phyloP scores from a whole-genome alignment of 164 flowering plant genomes.

The Vitis amurensis region DNA sequence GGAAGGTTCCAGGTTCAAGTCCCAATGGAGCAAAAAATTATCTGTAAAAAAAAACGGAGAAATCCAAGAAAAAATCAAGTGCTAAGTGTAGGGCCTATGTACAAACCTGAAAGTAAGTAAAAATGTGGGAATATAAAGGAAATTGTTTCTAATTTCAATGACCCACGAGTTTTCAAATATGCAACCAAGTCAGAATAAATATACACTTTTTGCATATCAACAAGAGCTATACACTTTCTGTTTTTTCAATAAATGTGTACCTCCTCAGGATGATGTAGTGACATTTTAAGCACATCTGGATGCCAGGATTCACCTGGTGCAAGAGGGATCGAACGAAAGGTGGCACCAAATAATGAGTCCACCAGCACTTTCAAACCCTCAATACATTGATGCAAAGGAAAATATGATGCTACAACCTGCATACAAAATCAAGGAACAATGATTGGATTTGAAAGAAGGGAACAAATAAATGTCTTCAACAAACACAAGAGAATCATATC shows the following conservation, averaged over 20 bases:
- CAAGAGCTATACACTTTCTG: not conserved
- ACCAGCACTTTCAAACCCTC: conserved; percentile 85
- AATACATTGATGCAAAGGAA: conserved; percentile 80
- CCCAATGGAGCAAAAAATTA: too few relatives aligned
- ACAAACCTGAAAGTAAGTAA: too few relatives aligned
- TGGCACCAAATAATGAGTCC: conserved; percentile 87
- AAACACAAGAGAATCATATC: conserved; percentile 1
- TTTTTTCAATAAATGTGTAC: conserved; percentile 28
- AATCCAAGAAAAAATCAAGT: too few relatives aligned
- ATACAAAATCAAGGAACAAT: conserved; percentile 8
- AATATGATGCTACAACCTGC: conserved; percentile 87
- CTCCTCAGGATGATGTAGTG: conserved; percentile 92
- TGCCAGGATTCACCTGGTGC: conserved; percentile 98
- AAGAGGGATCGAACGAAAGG: conserved; percentile 55
- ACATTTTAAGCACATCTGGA: conserved; percentile 82
- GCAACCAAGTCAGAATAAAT: too few relatives aligned
- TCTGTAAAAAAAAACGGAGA: too few relatives aligned
- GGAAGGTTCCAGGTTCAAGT: too few relatives aligned
- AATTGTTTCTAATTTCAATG: too few relatives aligned
- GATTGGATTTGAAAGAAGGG: not conserved
- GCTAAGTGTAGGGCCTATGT: too few relatives aligned
- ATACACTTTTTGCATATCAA: not conserved
- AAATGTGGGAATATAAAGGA: too few relatives aligned
- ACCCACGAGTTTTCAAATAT: too few relatives aligned
- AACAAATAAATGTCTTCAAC: not conserved